Evolutionary conservation across 371 early-diverging fungal genomes (phyloP), one percentile per base, ranked within the genome.

Genomic region (Rhizoclosmatium hyalinum): DNA sequence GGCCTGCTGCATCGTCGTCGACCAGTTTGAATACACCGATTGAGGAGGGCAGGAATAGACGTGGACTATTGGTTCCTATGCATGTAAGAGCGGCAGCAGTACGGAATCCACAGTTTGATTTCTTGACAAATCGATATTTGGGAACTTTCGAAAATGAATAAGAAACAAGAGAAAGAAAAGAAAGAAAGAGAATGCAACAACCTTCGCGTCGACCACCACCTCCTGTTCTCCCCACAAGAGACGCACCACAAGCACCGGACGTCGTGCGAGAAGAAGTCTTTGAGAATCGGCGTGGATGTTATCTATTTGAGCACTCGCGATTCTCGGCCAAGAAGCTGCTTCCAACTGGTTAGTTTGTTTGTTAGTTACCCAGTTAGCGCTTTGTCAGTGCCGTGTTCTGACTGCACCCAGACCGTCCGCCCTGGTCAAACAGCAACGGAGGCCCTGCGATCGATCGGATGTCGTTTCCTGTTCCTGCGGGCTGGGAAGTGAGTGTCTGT

Each of bases 201-300:
- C 60, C 5, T 5, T 42, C 64, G 12, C 64, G 39, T 47, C 66
- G 47, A 19, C 66, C 66, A 42, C 66, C 66, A 12, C 66, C 66
- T 44, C 66, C 45, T 4, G n/a, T 8, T 12, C 69, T 54, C 17
- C 43, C 69, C 3, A 56, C 69, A 56, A 10, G 55, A 45, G n/a
- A 4, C 41, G 14, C 24, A 19, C 42, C 41, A 42, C 32, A 32
- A 12, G 69, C 12, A 5, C 17, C 12, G 19, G 75, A 70, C 4
- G 58, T 75, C 32, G 76, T 76, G 47, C 65, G 68, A 45, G 77
- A 77, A 42, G 68, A 60, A 32, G 42, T 77, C 43, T 68, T 61
- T 14, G 77, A 77, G 58, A 72, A 73, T 53, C 62, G 60, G 45
- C 66, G 77, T 10, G 77, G 77, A n/a, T 54, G 73, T 44, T 77